phyloP scores from a whole-genome alignment of 495 filamentous ascomycete genomes.

The Lepidopterella palustris region DNA sequence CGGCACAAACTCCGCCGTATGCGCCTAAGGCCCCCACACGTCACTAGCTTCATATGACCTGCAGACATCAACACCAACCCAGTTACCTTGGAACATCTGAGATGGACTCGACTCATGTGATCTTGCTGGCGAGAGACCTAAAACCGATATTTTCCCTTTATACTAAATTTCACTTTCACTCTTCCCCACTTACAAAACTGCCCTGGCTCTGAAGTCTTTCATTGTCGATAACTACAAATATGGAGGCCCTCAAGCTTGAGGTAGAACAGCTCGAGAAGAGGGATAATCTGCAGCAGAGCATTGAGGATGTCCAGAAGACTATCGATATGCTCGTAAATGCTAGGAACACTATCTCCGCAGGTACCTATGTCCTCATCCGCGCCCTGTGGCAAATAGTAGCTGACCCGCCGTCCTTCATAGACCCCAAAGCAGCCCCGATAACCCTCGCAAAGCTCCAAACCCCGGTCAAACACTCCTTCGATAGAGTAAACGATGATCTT shows the following conservation, averaged over 20 bases:
- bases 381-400: not conserved
- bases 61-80: slow-evolving; percentile 2
- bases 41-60: slow-evolving; percentile 1
- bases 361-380: slow-evolving; percentile 13
- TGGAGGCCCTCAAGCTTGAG: slow-evolving; percentile 53
- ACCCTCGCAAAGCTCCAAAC: slow-evolving; percentile 79
- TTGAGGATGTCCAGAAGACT: slow-evolving; percentile 70
- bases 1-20: not conserved
- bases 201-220: not conserved
- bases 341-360: slow-evolving; percentile 44
- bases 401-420: slow-evolving; percentile 36
- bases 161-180: not conserved
- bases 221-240: slow-evolving; percentile 33
- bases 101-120: not conserved
- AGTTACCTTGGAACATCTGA: not conserved
- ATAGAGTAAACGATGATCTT: slow-evolving; percentile 67
- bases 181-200: slow-evolving; percentile 1
- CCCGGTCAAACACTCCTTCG: slow-evolving; percentile 69
- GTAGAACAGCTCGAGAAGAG: slow-evolving; percentile 56
- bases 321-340: slow-evolving; percentile 70
- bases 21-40: too few species aligned
- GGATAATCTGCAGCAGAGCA: slow-evolving; percentile 62
- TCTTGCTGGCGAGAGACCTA: not conserved
- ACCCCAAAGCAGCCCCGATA: slow-evolving; percentile 61
- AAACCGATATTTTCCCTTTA: not conserved